A percentile compares a stretch with the other conserved stretches of the same genome.
phyloP scores from a whole-genome alignment of 2,329 filamentous ascomycete species.

The Aspergillus bombycis region DNA sequence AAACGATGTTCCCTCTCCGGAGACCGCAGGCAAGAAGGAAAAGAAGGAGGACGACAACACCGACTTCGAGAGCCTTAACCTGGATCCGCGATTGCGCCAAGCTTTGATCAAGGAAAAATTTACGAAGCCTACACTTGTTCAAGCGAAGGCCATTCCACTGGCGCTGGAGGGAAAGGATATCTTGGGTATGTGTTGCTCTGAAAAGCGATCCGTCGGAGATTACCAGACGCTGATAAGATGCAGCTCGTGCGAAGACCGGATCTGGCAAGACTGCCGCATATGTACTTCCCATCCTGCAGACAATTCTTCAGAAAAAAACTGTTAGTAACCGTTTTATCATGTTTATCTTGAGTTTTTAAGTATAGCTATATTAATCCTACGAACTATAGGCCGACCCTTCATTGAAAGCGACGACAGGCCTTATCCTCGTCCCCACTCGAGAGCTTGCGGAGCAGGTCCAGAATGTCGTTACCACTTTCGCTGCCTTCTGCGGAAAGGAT shows the following conservation, averaged over 20 bases:
- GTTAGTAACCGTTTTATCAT: constrained; percentile 42
- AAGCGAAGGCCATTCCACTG: constrained; percentile 83
- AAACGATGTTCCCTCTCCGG: constrained; percentile 49
- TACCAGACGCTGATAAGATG: not conserved
- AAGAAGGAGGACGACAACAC: constrained; percentile 36
- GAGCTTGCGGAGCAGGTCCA: constrained; percentile 92
- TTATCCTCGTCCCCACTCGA: constrained; percentile 91
- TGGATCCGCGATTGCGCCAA: constrained; percentile 85
- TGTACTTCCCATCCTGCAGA: constrained; percentile 82
- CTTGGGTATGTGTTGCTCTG: constrained; percentile 52
- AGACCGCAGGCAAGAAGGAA: constrained; percentile 31
- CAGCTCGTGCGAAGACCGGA: constrained; percentile 87
- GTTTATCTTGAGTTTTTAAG: not conserved
- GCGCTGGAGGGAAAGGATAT: constrained; percentile 87
- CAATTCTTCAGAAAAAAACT: constrained; percentile 77
- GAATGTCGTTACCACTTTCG: constrained; percentile 74
- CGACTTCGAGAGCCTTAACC: constrained; percentile 74
- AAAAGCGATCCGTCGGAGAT: no score
- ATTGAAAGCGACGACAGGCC: constrained; percentile 63
- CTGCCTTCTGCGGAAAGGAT: constrained; percentile 82
- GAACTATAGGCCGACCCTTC: constrained; percentile 37
- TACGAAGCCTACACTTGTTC: constrained; percentile 83
- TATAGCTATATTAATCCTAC: constrained; percentile 5
- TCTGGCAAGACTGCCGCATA: constrained; percentile 99
- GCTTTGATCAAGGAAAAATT: constrained; percentile 84